Evolutionary conservation across 352 stramenopile species (phyloP), one percentile per base, ranked within the genome.

Genomic region (Phytophthora foliorum): DNA sequence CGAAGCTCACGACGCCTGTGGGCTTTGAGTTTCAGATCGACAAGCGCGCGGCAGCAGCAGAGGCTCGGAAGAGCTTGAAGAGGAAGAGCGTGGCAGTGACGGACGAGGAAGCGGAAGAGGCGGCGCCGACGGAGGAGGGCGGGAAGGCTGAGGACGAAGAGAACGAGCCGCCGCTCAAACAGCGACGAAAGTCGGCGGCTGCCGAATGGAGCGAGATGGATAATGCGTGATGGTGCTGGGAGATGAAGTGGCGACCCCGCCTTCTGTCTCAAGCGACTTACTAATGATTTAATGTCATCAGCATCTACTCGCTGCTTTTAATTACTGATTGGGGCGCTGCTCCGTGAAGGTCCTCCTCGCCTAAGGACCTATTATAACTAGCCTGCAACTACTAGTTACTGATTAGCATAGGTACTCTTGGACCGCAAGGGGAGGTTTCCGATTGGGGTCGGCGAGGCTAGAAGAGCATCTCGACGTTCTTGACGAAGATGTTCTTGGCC

Each of bases 21-120:
- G 83, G 73, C 24, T 93, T 93, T 48, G 72, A 82, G 24, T 82
- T 93, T 60, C 78, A 89, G 59, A 85, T 86, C 29, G 83, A 93
- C 63, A 92, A 89, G 63, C 81, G 84, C 16, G 80, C 74, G 10
- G 74, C 52, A 6, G 52, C 56, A 55, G 82, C 79, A 68, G 57
- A 67, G 27, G 44, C 63, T 25, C 66, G 69, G 21, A 75, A 62
- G 45, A 75, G 57, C 29, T 19, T 69, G 8, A 81, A 84, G 57
- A 69, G 74, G 19, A 75, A 75, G 25, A 81, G 65, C 24, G 53
- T 68, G 45, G 59, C 53, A 25, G 55, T 63, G 55, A 54, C 27
- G 29, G 24, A 41, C 16, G 41, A 69, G 32, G 50, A 59, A 14
- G 34, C 38, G n/a, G 25, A 51, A 13, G 16, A 61, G n/a, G 51